These are phyloP conservation scores for Pinus taeda DNA, from an alignment of 75 land plant genomes.

Conservation along the genomic window DNA sequence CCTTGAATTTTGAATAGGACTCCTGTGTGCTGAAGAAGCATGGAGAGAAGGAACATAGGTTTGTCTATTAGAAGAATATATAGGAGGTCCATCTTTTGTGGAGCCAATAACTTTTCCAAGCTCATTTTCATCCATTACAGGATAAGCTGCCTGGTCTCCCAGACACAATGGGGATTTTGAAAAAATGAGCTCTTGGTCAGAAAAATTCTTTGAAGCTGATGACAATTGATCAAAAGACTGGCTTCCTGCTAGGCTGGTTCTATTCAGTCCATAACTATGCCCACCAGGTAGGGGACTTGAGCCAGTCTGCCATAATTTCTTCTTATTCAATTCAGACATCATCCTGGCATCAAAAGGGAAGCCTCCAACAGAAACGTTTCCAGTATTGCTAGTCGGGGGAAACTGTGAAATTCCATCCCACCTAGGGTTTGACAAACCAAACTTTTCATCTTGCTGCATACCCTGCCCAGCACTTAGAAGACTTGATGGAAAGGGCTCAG, in stretches of 20 bases:
- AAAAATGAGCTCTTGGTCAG: too few species aligned
- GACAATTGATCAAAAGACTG: too few species aligned
- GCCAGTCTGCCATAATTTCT: constrained; percentile 27
- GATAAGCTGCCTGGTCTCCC: too few species aligned
- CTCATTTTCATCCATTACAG: too few species aligned
- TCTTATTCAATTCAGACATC: constrained; percentile 25
- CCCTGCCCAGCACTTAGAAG: constrained; percentile 23
- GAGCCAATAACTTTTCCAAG: too few species aligned
- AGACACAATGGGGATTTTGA: too few species aligned
- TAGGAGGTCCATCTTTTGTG: constrained; percentile 15
- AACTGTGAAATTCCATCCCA: constrained; percentile 37
- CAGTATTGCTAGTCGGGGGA: constrained; percentile 14
- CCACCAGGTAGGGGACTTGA: constrained; percentile 13
- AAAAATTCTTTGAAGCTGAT: too few species aligned
- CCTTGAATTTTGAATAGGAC: constrained; percentile 22
- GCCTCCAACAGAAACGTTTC: constrained; percentile 20
- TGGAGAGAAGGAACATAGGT: constrained; percentile 26
- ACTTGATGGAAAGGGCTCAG: constrained; percentile 28
- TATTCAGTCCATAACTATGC: background rate
- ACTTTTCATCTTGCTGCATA: constrained; percentile 26
- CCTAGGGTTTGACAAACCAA: constrained; percentile 27
- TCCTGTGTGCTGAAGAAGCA: constrained; percentile 38
- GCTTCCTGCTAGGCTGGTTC: too few species aligned
- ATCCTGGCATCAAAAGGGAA: constrained; percentile 1
- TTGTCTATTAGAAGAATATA: constrained; percentile 42